These are phyloP conservation scores for Hypoxylon sp. DNA, from an alignment of 2,329 filamentous ascomycete genomes.

Conservation along the genomic window DNA sequence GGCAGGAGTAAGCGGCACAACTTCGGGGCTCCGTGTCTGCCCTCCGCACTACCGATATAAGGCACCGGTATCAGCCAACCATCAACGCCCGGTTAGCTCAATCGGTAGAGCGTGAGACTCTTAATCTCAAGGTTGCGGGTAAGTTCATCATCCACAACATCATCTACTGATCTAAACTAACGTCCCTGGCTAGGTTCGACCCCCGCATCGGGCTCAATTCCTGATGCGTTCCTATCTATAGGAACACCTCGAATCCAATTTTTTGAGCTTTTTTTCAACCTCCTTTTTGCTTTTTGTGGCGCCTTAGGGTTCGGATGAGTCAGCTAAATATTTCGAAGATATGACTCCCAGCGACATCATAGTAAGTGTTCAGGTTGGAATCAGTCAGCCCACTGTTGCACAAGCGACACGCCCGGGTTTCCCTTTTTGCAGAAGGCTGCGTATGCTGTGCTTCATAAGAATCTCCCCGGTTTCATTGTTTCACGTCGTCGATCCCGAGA, in stretches of 20 bases:
- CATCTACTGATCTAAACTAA: no score
- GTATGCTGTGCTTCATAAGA: conserved; percentile 19
- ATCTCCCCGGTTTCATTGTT: conserved; percentile 20
- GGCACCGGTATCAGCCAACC: not conserved
- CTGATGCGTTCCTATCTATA: conserved; percentile 52
- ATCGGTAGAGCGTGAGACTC: conserved; percentile 81
- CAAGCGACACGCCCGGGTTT: conserved; percentile 27
- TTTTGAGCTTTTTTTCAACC: conserved; percentile 21
- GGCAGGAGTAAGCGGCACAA: conserved; percentile 23
- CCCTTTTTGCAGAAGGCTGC: conserved; percentile 7
- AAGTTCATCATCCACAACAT: no score
- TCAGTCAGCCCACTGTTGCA: conserved; percentile 25
- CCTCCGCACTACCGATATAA: conserved; percentile 15
- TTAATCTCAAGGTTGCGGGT: conserved; percentile 61
- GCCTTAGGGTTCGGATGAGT: not conserved
- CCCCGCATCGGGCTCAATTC: conserved; percentile 65
- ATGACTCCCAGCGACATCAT: not conserved
- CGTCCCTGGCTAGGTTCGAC: conserved; percentile 54
- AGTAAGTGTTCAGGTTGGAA: not conserved
- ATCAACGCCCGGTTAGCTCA: conserved; percentile 70
- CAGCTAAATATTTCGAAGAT: not conserved
- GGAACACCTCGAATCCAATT: conserved; percentile 32
- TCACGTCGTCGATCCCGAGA: conserved; percentile 25
- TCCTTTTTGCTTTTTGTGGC: not conserved
- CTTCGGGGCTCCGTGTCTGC: conserved; percentile 12